Conservation (phyloP, 2,329 filamentous ascomycete species). For the Pseudogymnoascus sp. region DNA sequence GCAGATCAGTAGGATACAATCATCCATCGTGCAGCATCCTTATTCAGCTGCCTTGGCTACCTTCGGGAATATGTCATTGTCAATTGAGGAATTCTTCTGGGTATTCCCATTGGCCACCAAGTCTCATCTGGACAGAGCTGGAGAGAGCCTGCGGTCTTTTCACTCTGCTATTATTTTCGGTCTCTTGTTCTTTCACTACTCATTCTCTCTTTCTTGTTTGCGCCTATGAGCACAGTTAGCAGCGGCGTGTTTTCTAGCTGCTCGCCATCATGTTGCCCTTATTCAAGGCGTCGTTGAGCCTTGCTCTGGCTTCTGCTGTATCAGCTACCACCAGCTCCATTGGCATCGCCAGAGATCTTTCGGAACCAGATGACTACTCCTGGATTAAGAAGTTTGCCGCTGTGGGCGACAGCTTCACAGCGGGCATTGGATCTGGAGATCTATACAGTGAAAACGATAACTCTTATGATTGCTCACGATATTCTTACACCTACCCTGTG, state of each 20-base stretch:
- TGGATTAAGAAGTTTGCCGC: slow-evolving; percentile 29
- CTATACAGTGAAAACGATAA: slow-evolving; percentile 11
- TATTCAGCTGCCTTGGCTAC: not conserved
- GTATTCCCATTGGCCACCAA: not conserved
- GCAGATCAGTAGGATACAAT: not conserved
- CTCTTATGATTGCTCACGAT: slow-evolving; percentile 25
- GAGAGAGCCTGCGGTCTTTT: not conserved
- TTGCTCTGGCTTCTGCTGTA: not conserved
- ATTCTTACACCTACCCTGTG: slow-evolving; percentile 25
- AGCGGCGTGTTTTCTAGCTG: not conserved
- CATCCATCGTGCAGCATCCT: not conserved
- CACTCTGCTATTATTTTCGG: not conserved
- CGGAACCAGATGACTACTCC: not conserved
- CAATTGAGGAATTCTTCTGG: not conserved
- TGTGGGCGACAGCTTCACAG: slow-evolving; percentile 34
- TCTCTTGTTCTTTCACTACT: not conserved
- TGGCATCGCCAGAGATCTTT: not conserved
- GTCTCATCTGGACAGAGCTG: not conserved
- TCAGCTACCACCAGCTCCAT: not conserved
- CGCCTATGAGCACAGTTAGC: not conserved
- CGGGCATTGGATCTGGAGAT: slow-evolving; percentile 30
- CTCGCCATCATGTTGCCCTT: not conserved
- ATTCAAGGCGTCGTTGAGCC: not conserved
- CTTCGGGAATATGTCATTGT: not conserved
- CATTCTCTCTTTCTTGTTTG: not conserved